Evolutionary conservation across 179 eudicot species (phyloP).

Genomic region (Beta macrorhiza): DNA sequence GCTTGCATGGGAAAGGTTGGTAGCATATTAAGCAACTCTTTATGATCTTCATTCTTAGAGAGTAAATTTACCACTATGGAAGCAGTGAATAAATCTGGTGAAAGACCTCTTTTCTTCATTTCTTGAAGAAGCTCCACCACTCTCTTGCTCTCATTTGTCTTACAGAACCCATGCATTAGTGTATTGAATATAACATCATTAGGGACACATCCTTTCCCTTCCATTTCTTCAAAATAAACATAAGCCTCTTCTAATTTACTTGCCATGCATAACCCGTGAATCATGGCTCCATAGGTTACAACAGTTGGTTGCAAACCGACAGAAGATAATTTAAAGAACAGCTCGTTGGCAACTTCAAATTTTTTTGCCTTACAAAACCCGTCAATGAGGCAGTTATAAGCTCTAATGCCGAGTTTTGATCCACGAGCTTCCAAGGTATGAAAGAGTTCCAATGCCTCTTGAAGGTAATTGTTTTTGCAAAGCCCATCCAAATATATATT

Average conservation of each 20-base stretch:
- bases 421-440: constrained; percentile 27
- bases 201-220: constrained; percentile 44
- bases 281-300: constrained; percentile 43
- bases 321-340: constrained; percentile 32
- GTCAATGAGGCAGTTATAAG: constrained; percentile 36
- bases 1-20: constrained; percentile 33
- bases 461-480: constrained; percentile 42
- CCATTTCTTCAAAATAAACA: constrained; percentile 43
- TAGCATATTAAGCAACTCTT: constrained; percentile 37
- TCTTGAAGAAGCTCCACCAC: constrained; percentile 47
- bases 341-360: constrained; percentile 37
- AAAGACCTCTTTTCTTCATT: constrained; percentile 39
- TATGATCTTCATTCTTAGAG: constrained; percentile 34
- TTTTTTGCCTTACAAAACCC: constrained; percentile 49
- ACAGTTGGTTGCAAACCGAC: constrained; percentile 36
- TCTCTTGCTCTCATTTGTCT: constrained; percentile 30
- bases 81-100: constrained; percentile 42
- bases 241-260: constrained; percentile 40
- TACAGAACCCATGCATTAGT: constrained; percentile 36
- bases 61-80: constrained; percentile 39
- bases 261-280: constrained; percentile 40
- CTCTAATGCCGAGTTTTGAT: constrained; percentile 10
- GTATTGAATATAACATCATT: constrained; percentile 41
- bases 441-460: constrained; percentile 43
- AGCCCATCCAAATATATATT: constrained; percentile 42